These are phyloP conservation scores for Gynostemma pentaphyllum DNA, from an alignment of 306 rosid genomes.

Conservation along the genomic window DNA sequence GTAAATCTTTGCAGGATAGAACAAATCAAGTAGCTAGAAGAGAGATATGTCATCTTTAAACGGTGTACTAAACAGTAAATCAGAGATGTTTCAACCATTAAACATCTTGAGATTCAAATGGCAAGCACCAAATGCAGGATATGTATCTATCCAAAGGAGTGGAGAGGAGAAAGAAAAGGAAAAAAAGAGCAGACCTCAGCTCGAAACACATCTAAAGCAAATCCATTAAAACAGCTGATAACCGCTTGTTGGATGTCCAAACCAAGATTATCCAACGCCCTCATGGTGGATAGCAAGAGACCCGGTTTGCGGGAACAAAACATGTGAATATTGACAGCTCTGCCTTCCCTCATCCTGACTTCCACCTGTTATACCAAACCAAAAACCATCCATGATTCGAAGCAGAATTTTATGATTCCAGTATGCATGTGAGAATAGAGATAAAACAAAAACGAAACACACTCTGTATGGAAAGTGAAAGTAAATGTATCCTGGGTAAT, in stretches of 20 bases:
- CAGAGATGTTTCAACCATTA: too few species aligned
- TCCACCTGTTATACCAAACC: constrained; percentile 59
- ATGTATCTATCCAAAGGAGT: background rate
- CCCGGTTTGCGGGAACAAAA: constrained; percentile 89
- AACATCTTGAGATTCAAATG: too few species aligned
- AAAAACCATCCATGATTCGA: background rate
- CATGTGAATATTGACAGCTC: constrained; percentile 96
- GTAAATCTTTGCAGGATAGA: background rate
- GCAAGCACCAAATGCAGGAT: background rate
- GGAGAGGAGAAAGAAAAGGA: background rate
- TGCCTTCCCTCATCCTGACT: constrained; percentile 78
- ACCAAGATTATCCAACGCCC: constrained; percentile 82
- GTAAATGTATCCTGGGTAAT: constrained; percentile 3
- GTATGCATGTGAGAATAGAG: background rate
- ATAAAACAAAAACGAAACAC: background rate
- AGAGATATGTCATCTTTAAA: too few species aligned
- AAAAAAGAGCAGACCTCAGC: constrained; percentile 64
- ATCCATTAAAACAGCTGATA: constrained; percentile 94
- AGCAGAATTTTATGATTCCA: background rate
- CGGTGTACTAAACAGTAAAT: too few species aligned
- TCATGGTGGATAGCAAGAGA: constrained; percentile 80
- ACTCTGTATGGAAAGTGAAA: background rate
- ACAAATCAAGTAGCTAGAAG: background rate
- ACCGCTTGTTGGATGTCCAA: constrained; percentile 97
- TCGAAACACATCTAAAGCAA: constrained; percentile 87